Conservation (phyloP, 495 filamentous ascomycete genomes). For the Penicillium ochrochloron region DNA sequence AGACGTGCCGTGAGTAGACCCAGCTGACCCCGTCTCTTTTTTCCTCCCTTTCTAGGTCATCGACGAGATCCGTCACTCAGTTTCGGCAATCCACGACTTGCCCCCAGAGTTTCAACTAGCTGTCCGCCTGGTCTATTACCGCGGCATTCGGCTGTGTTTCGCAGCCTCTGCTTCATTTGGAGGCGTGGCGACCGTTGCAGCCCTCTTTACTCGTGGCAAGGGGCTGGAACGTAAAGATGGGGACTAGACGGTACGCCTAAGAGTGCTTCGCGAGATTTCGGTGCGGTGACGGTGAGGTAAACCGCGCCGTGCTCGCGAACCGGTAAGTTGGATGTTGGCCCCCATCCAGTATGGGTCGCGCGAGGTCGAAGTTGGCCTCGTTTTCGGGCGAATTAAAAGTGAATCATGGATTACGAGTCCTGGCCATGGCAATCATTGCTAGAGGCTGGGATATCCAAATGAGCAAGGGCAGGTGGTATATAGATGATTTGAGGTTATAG, state of each 20-base stretch:
- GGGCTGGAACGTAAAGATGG: slow-evolving; percentile 38
- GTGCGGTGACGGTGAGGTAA: slow-evolving; percentile 6
- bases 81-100: slow-evolving; percentile 56
- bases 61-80: slow-evolving; percentile 64
- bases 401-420: too few relatives aligned
- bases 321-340: background rate
- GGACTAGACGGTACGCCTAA: slow-evolving; percentile 9
- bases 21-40: slow-evolving; percentile 27
- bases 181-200: slow-evolving; percentile 52
- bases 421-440: background rate
- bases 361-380: background rate
- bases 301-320: background rate
- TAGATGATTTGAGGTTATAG: background rate
- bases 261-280: background rate
- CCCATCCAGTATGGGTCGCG: background rate
- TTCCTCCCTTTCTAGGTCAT: slow-evolving; percentile 49
- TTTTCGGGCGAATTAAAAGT: background rate
- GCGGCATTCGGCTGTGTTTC: slow-evolving; percentile 60
- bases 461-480: background rate
- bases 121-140: slow-evolving; percentile 62
- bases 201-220: slow-evolving; percentile 55
- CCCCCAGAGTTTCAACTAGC: slow-evolving; percentile 63
- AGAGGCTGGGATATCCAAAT: background rate
- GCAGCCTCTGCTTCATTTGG: slow-evolving; percentile 57
- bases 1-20: background rate